phyloP scores from a whole-genome alignment of 305 asterid genomes.

The Fraxinus floribunda region DNA sequence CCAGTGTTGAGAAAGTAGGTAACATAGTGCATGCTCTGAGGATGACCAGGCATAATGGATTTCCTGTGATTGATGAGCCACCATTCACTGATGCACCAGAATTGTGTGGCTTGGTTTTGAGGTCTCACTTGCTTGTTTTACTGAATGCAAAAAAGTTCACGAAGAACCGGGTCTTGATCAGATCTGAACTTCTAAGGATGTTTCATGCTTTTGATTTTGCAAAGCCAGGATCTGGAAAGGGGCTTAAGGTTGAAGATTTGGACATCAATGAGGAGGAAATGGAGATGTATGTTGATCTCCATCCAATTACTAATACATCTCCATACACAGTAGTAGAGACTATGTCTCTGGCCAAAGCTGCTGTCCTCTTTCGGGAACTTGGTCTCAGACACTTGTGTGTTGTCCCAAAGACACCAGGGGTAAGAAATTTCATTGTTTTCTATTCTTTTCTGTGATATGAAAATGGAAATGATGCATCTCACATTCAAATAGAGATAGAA shows the following conservation, averaged over 20 bases:
- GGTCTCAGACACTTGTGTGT: slow-evolving; percentile 45
- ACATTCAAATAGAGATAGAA: not conserved
- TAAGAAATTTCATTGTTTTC: slow-evolving; percentile 31
- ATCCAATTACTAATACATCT: slow-evolving; percentile 81
- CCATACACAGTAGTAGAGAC: slow-evolving; percentile 90
- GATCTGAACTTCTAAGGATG: slow-evolving; percentile 44
- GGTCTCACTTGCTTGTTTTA: slow-evolving; percentile 87
- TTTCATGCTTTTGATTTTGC: slow-evolving; percentile 83
- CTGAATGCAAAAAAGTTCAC: slow-evolving; percentile 63
- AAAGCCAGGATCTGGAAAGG: slow-evolving; percentile 90
- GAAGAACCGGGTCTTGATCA: slow-evolving; percentile 46
- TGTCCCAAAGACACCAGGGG: slow-evolving; percentile 83
- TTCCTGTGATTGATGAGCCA: slow-evolving; percentile 91
- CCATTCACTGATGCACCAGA: slow-evolving; percentile 77
- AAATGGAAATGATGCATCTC: not conserved
- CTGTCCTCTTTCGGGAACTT: slow-evolving; percentile 61
- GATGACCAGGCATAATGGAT: slow-evolving; percentile 73
- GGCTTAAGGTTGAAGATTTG: slow-evolving; percentile 39
- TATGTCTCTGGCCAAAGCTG: slow-evolving; percentile 97
- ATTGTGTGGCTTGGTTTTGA: slow-evolving; percentile 73
- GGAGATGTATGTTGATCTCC: slow-evolving; percentile 92
- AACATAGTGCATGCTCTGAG: slow-evolving; percentile 59
- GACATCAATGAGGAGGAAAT: slow-evolving; percentile 58
- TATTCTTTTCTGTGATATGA: not conserved
- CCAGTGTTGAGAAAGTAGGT: slow-evolving; percentile 81